Base-by-base conservation (phyloP, 495 filamentous ascomycete species). In the Aspergillus sclerotioniger region DNA sequence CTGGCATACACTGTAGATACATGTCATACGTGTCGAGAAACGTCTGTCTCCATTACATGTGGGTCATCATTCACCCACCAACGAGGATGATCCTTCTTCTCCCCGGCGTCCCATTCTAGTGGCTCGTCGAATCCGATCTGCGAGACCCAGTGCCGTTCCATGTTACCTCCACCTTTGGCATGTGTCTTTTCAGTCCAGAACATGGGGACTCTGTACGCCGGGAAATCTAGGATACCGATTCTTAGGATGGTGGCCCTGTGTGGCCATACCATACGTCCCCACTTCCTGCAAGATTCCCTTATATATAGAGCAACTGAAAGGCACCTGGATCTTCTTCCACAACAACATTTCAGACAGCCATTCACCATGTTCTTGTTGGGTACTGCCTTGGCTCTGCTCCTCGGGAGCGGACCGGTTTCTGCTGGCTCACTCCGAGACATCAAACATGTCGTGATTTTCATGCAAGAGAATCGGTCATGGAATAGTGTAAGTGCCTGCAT, bases 381-480 rank as follows among this genome's bases (percentile, higher is more conserved):
- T 15, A 51, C 61, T 37, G 57, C 52, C 45, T 46, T 74, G 9
- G 45, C 58, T 7, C 32, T 67, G 47, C 55, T 67, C 20, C 56
- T 71, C 21, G 59, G 49, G 33, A 61, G 51, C 44, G 53, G 48
- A 10, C 68, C 67, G 48, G 73, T 61, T 8, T 19, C 45, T 13
- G 75, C 70, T 32, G 79, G 74, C 3, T 76, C 77, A 13, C 58
- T 84, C 28, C 71, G 70, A 20, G 78, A 81, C 61, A 81, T 84
- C 56, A 71, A 84, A 31, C 81, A 84, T 76, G 80, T 84, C 15
- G 75, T 84, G 6, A 74, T 84, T 29, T 84, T 84, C 68, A 84
- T 84, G 81, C 81, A 84, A 62, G 81, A 81, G 66, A 79, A 78
- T 56, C 62, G 74, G 21, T 64, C 73, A 10, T 74, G 68, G 66